A percentile compares a stretch with the other conserved stretches of the same genome.
Conservation (phyloP, 345 rosid genomes). For the Eucalyptus curtisii region DNA sequence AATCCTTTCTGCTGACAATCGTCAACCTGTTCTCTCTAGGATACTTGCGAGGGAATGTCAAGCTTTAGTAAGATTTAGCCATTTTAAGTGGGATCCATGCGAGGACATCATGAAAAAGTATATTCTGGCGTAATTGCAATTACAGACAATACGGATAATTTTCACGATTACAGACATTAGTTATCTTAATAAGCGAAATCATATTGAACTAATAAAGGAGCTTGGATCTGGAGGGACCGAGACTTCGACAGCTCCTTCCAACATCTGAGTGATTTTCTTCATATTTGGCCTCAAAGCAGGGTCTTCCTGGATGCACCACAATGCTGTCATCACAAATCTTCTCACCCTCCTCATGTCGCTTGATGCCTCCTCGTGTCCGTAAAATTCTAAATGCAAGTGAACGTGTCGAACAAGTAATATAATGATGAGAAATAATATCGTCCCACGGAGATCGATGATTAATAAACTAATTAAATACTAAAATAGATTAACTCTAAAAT, state of each 20-base stretch:
- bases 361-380: not conserved
- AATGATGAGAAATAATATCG: too few relatives aligned
- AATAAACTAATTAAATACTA: too few relatives aligned
- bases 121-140: conserved; percentile 1
- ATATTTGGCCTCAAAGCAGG: not conserved
- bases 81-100: too few relatives aligned
- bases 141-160: not conserved
- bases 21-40: not conserved
- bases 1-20: not conserved
- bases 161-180: too few relatives aligned
- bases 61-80: not conserved
- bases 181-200: not conserved
- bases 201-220: not conserved
- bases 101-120: conserved; percentile 13
- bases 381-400: too few relatives aligned
- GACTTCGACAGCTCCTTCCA: not conserved
- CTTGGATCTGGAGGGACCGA: not conserved
- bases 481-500: too few relatives aligned
- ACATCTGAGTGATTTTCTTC: not conserved
- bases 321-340: not conserved
- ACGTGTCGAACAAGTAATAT: too few relatives aligned
- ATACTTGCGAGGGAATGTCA: not conserved
- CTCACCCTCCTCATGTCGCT: not conserved
- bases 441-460: too few relatives aligned
- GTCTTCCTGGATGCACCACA: conserved; percentile 1